Evolutionary conservation across 2,329 filamentous ascomycete species (phyloP).

Genomic region (Fusarium musae): DNA sequence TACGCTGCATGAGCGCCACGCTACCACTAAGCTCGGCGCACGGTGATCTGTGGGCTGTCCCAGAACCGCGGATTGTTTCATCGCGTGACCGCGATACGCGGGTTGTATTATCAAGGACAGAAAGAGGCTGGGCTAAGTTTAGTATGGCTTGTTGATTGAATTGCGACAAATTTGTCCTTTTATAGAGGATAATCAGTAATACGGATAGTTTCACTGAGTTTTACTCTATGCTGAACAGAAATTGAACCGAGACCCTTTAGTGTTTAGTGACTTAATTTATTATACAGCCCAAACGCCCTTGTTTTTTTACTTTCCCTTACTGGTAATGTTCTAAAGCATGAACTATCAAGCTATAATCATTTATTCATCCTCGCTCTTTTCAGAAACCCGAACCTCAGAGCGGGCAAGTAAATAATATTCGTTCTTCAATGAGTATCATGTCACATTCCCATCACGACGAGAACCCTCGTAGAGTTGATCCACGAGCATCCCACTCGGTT

Average conservation of each 20-base stretch:
- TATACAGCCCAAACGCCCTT: too few species aligned
- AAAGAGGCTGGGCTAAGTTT: background rate
- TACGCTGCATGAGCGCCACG: background rate
- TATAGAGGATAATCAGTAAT: background rate
- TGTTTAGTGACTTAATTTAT: too few species aligned
- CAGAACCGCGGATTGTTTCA: background rate
- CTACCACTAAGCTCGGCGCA: background rate
- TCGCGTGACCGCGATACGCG: background rate
- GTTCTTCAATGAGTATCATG: background rate
- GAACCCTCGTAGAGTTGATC: background rate
- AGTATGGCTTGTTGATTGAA: rapidly evolving
- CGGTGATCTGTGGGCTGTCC: background rate
- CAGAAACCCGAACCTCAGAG: too few species aligned
- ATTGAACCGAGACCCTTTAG: background rate
- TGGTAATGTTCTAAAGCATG: too few species aligned
- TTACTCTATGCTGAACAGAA: too few species aligned
- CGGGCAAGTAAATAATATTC: too few species aligned
- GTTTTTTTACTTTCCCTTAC: too few species aligned
- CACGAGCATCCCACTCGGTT: background rate
- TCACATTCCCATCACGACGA: rapidly evolving
- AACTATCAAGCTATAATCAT: rapidly evolving
- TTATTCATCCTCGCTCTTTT: rapidly evolving
- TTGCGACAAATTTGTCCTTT: background rate
- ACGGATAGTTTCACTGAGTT: background rate
- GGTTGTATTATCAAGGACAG: background rate